A percentile compares a stretch with the other conserved stretches of the same genome.
Evolutionary conservation across 179 eudicot species (phyloP).

Genomic region (Carnegiea gigantea): DNA sequence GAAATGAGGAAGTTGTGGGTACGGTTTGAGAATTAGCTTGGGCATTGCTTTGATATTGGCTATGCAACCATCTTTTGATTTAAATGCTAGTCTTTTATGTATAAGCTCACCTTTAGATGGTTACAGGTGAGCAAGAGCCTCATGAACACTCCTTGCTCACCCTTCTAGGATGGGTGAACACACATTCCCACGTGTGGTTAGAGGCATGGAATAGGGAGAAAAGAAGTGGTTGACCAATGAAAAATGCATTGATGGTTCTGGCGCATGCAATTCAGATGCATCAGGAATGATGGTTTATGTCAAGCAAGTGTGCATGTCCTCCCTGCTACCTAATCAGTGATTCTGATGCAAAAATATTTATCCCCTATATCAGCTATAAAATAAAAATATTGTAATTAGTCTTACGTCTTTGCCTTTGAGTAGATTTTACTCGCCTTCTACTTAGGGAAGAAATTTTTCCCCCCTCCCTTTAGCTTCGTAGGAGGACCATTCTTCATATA

Average conservation of each 20-base stretch:
- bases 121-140: not conserved
- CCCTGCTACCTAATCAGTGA: slow-evolving; percentile 31
- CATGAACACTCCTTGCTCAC: not conserved
- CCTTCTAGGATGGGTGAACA: not conserved
- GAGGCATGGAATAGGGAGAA: slow-evolving; percentile 11
- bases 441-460: not conserved
- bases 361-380: slow-evolving; percentile 19
- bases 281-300: slow-evolving; percentile 28
- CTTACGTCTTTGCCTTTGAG: slow-evolving; percentile 1
- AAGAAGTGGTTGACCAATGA: slow-evolving; percentile 38
- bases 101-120: too few relatives aligned
- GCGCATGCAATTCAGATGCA: slow-evolving; percentile 28
- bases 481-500: not conserved
- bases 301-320: slow-evolving; percentile 22
- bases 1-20: not conserved
- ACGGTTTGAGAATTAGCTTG: not conserved
- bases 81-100: too few relatives aligned
- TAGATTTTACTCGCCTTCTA: slow-evolving; percentile 8
- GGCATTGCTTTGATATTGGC: not conserved
- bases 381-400: not conserved
- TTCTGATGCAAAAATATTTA: slow-evolving; percentile 5
- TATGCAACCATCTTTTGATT: not conserved
- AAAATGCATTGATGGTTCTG: slow-evolving; percentile 26
- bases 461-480: not conserved
- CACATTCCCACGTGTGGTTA: slow-evolving; percentile 15